These are phyloP conservation scores for Agrostemma githago DNA, from an alignment of 148 eudicot species.

Conservation along the genomic window DNA sequence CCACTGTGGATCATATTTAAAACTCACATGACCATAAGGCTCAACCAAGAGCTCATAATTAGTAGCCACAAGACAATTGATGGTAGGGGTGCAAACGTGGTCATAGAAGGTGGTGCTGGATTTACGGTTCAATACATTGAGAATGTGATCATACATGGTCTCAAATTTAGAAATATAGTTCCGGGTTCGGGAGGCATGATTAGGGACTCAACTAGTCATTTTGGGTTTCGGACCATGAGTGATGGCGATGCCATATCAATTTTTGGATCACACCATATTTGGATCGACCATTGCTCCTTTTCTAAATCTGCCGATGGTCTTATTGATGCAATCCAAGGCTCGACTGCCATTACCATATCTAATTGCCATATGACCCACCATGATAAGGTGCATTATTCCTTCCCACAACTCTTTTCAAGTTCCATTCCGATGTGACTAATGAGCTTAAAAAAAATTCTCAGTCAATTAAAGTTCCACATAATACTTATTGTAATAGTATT, in stretches of 20 bases:
- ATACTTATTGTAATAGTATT: too few relatives aligned
- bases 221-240: conserved; percentile 44
- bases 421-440: too few relatives aligned
- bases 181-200: conserved; percentile 46
- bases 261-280: conserved; percentile 50
- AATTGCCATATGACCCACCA: conserved; percentile 56
- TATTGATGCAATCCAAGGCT: conserved; percentile 51
- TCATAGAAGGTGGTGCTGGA: conserved; percentile 52
- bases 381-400: conserved; percentile 37
- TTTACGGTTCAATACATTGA: conserved; percentile 46
- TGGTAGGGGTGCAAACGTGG: conserved; percentile 51
- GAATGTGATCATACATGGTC: conserved; percentile 58
- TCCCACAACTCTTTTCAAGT: neutral
- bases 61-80: conserved; percentile 65
- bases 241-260: conserved; percentile 63
- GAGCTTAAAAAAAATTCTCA: too few relatives aligned
- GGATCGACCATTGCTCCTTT: conserved; percentile 63
- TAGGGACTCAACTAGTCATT: conserved; percentile 44
- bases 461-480: too few relatives aligned
- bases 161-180: conserved; percentile 49
- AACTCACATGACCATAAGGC: conserved; percentile 45
- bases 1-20: conserved; percentile 66
- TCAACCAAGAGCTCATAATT: conserved; percentile 59
- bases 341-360: conserved; percentile 71
- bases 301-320: conserved; percentile 47